phyloP scores from a whole-genome alignment of 331 rosid genomes.

The Quercus tomentella region DNA sequence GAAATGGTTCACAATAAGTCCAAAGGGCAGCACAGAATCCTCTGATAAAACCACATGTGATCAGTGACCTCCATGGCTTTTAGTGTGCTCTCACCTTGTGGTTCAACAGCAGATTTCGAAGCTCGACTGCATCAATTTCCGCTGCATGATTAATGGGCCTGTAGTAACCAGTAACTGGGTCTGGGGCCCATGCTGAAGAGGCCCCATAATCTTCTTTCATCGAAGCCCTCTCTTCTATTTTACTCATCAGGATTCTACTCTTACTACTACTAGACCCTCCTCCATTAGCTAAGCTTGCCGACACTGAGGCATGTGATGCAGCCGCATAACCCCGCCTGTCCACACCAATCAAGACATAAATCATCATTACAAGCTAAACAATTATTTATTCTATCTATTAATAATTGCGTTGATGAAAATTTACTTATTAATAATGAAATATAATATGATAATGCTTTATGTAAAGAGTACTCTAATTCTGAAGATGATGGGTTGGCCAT shows the following conservation, averaged over 20 bases:
- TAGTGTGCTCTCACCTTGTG: conserved; percentile 13
- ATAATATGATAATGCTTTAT: no score
- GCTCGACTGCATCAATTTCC: conserved; percentile 50
- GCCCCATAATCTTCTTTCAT: conserved; percentile 9
- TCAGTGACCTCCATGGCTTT: not conserved
- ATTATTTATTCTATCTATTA: not conserved
- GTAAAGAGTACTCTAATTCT: no score
- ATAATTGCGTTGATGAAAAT: no score
- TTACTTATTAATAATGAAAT: no score
- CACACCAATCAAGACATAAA: not conserved
- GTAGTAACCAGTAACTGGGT: conserved; percentile 51
- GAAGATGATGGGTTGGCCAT: no score
- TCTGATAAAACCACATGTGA: not conserved
- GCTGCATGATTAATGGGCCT: conserved; percentile 34
- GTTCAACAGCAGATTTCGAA: conserved; percentile 40
- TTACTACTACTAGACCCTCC: conserved; percentile 11
- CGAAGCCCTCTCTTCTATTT: conserved; percentile 23
- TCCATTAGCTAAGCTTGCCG: conserved; percentile 16
- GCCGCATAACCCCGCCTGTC: conserved; percentile 40
- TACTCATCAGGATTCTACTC: conserved; percentile 16
- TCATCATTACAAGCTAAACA: not conserved
- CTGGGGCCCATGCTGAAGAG: conserved; percentile 43
- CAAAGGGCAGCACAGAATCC: not conserved
- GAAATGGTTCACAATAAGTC: not conserved
- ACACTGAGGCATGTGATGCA: conserved; percentile 19